Conservation (phyloP, 768 basidiomycete genomes). For the Dendrothele bispora region DNA sequence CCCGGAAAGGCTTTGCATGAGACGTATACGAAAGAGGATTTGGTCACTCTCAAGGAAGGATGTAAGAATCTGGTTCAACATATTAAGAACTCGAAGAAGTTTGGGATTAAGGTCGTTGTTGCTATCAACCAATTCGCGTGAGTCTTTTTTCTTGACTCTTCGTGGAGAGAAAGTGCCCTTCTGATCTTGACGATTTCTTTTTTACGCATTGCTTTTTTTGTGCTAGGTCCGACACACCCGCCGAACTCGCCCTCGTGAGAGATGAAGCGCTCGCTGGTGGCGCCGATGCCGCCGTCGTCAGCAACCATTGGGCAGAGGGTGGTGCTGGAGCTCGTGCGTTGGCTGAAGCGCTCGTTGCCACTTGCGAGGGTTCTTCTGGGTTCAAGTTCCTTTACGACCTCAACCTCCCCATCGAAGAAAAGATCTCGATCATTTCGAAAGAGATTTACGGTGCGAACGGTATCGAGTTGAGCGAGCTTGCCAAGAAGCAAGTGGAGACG, state of each 20-base stretch:
- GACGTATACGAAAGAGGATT: constrained; percentile 92
- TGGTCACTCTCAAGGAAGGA: constrained; percentile 86
- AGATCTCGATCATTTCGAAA: constrained; percentile 84
- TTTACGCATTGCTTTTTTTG: constrained; percentile 2
- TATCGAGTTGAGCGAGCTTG: constrained; percentile 82
- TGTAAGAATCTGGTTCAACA: constrained; percentile 92
- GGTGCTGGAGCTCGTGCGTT: constrained; percentile 87
- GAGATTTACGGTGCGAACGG: constrained; percentile 95
- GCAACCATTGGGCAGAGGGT: constrained; percentile 97
- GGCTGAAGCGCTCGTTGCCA: constrained; percentile 87
- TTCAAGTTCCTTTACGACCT: constrained; percentile 96
- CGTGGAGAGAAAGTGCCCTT: not conserved
- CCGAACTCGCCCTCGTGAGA: constrained; percentile 85
- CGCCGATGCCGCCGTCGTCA: constrained; percentile 92
- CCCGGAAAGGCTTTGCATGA: constrained; percentile 93
- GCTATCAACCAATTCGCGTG: constrained; percentile 95
- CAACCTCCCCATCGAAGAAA: constrained; percentile 78
- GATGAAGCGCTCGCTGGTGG: constrained; percentile 79
- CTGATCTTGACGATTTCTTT: not conserved
- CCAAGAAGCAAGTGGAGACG: constrained; percentile 81
- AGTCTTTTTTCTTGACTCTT: constrained; percentile 31
- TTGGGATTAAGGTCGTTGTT: constrained; percentile 94
- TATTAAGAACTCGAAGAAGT: constrained; percentile 93
- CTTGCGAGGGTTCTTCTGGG: constrained; percentile 77
- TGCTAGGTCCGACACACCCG: constrained; percentile 79